Base-by-base conservation (phyloP, 2,329 filamentous ascomycete species). In the Leptographium galeiforme region DNA sequence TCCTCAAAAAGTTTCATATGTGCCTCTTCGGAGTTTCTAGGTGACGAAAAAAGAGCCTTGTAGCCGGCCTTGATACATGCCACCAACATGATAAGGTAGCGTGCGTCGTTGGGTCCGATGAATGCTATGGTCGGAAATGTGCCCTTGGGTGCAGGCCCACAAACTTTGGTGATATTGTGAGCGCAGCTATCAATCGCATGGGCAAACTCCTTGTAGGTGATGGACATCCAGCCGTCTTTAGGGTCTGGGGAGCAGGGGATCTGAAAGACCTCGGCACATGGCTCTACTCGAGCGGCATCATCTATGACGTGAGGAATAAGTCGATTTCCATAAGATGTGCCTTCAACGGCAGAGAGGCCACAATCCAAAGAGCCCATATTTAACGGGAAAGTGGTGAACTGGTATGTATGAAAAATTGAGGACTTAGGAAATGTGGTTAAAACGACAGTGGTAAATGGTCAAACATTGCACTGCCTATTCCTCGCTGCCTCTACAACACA, bases 1-100 rank as follows among this genome's bases (percentile, higher is more conserved):
- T 62, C 63, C 36, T 72, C 64, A 39, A 76, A 70, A 0, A 76
- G 65, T 39, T 68, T 70, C 14, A 72, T 53, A 55, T 75, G 71
- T 3, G 66, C 72, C 46, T 73, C 72, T 7, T 64, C 62, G 2
- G 69, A 68, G 56, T 75, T 76, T 2, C 73, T 67, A 0, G 70
- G 66, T 18, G 72, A 75, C 5, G 44, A 48, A 39, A 53, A 53
- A 6, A 56, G 51, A 48, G 68, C 53, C 52, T 66, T 52, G 55
- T 63, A 66, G 6, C 66, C 66, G 0, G 66, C 66, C 56, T 69
- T 70, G 55, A 62, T 52, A 46, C 58, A 57, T 4, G 60, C 63
- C 1, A 63, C 50, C 0, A 57, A 53, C 30, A 64, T 57, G 16
- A 63, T 50, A 10, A 61, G 39, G 54, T 64, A 65, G 6, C 63